phyloP scores from a whole-genome alignment of 768 basidiomycete genomes.

The Pisolithus sp. region DNA sequence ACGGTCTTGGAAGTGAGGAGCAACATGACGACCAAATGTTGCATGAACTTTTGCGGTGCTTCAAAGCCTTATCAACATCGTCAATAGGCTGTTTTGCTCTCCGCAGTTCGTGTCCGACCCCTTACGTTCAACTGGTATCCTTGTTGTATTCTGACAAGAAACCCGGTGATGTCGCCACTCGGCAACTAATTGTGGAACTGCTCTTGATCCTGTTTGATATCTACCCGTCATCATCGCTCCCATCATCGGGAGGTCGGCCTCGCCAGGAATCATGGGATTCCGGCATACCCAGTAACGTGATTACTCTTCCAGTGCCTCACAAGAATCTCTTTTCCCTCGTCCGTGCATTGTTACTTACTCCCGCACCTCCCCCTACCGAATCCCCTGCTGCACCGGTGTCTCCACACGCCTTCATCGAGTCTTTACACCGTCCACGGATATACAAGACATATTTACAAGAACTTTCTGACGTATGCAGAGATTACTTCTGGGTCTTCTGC shows the following conservation, averaged over 20 bases:
- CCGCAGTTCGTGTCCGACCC: slow-evolving; percentile 81
- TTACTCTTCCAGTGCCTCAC: slow-evolving; percentile 70
- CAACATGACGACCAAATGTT: slow-evolving; percentile 95
- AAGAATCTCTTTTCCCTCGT: slow-evolving; percentile 67
- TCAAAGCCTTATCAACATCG: slow-evolving; percentile 90
- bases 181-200: slow-evolving; percentile 87
- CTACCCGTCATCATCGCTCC: slow-evolving; percentile 68
- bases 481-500: slow-evolving; percentile 97
- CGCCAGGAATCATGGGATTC: slow-evolving; percentile 55
- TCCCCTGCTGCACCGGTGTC: slow-evolving; percentile 54
- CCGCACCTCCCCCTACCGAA: slow-evolving; percentile 59
- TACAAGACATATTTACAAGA: slow-evolving; percentile 81
- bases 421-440: slow-evolving; percentile 59
- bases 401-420: slow-evolving; percentile 77
- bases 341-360: slow-evolving; percentile 68
- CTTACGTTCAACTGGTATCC: slow-evolving; percentile 76
- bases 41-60: slow-evolving; percentile 85
- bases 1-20: slow-evolving; percentile 66
- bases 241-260: slow-evolving; percentile 38
- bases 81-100: slow-evolving; percentile 86
- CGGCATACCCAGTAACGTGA: slow-evolving; percentile 40
- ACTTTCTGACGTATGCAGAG: slow-evolving; percentile 83
- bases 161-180: slow-evolving; percentile 86
- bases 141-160: slow-evolving; percentile 97
- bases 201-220: slow-evolving; percentile 84